phyloP scores from a whole-genome alignment of 2,329 filamentous ascomycete genomes.

The Xylaria sp. region DNA sequence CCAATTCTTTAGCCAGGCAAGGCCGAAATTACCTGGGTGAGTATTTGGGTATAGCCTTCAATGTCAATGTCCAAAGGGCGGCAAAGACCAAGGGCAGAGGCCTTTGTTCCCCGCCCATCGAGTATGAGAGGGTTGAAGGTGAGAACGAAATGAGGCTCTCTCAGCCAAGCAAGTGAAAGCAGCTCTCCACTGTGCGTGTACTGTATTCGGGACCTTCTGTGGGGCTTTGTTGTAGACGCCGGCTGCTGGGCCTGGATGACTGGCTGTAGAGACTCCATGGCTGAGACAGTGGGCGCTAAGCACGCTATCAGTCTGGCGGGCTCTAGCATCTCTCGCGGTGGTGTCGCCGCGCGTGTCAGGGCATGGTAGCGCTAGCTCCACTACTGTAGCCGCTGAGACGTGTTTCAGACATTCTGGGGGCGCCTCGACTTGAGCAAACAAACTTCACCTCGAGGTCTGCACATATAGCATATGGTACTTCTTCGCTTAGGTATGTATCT shows the following conservation, averaged over 20 bases:
- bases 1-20: constrained; percentile 10
- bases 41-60: background rate
- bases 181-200: background rate
- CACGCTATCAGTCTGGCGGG: constrained; percentile 12
- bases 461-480: background rate
- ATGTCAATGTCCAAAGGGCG: constrained; percentile 4
- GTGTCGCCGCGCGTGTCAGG: constrained; percentile 24
- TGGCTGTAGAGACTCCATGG: constrained; percentile 27
- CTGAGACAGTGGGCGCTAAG: constrained; percentile 32
- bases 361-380: constrained; percentile 29
- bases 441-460: background rate
- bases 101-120: constrained; percentile 24
- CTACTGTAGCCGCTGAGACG: constrained; percentile 24
- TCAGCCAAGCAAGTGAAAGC: constrained; percentile 23
- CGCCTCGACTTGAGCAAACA: background rate
- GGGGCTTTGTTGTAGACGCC: constrained; percentile 26
- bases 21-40: background rate
- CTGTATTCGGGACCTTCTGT: background rate
- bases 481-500: background rate
- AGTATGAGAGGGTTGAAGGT: constrained; percentile 12
- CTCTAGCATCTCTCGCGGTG: background rate
- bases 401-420: constrained; percentile 4
- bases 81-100: constrained; percentile 8
- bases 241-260: constrained; percentile 13
- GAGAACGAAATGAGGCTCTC: constrained; percentile 18